These are phyloP conservation scores for Podaxis carcinomalis DNA, from an alignment of 768 basidiomycete species.

Conservation along the genomic window DNA sequence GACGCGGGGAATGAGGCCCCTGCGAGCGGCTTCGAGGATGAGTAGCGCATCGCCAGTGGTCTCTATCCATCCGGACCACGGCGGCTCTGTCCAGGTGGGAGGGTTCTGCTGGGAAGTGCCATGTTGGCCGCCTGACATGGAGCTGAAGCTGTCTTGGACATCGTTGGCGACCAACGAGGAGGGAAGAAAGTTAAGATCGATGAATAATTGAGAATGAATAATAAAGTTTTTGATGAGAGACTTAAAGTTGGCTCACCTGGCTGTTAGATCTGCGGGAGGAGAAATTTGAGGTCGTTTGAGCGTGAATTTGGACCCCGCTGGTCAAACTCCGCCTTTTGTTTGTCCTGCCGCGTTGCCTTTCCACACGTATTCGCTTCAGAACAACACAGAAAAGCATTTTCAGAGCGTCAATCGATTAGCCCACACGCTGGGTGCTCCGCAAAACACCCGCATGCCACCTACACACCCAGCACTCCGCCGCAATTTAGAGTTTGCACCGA, in stretches of 20 bases:
- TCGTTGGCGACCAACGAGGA: slow-evolving; percentile 19
- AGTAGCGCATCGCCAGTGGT: slow-evolving; percentile 94
- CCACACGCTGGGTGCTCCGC: neutral
- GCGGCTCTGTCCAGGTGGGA: slow-evolving; percentile 76
- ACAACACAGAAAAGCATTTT: neutral
- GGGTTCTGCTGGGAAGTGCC: slow-evolving; percentile 30
- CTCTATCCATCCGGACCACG: slow-evolving; percentile 93
- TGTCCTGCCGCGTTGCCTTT: slow-evolving; percentile 16
- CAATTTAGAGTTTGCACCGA: slow-evolving; percentile 13
- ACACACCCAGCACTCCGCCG: neutral
- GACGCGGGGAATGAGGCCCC: slow-evolving; percentile 87
- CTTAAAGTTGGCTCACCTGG: slow-evolving; percentile 72
- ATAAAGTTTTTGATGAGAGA: slow-evolving; percentile 56
- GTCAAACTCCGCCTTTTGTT: slow-evolving; percentile 23
- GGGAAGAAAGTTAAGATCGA: slow-evolving; percentile 22
- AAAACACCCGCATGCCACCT: neutral
- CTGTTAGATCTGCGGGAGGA: slow-evolving; percentile 57
- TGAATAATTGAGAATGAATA: slow-evolving; percentile 39
- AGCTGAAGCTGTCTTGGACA: slow-evolving; percentile 15
- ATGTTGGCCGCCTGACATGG: slow-evolving; percentile 36
- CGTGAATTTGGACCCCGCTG: slow-evolving; percentile 39
- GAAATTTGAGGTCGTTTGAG: slow-evolving; percentile 35
- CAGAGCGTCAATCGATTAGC: neutral
- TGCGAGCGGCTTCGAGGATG: slow-evolving; percentile 89
- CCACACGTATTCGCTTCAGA: slow-evolving; percentile 4